phyloP scores from a whole-genome alignment of 805 yeast genomes.

The Starmerella geochares region DNA sequence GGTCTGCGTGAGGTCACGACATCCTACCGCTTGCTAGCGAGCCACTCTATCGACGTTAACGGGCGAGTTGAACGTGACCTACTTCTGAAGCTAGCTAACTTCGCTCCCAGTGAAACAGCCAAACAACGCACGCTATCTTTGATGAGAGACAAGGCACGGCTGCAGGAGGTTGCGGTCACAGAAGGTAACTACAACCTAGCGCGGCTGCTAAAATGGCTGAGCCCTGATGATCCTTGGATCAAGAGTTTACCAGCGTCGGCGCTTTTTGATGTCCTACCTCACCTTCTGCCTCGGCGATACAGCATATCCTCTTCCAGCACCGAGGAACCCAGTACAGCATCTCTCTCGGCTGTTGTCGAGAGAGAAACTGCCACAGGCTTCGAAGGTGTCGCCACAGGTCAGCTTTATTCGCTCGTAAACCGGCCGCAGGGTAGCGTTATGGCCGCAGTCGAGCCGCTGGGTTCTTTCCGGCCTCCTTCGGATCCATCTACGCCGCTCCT shows the following conservation, averaged over 20 bases:
- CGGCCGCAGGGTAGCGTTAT: not conserved
- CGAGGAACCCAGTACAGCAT: conserved; percentile 55
- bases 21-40: conserved; percentile 58
- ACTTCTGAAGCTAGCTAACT: conserved; percentile 51
- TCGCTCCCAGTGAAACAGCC: conserved; percentile 50
- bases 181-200: conserved; percentile 30
- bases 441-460: conserved; percentile 43
- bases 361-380: conserved; percentile 11
- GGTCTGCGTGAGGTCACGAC: conserved; percentile 42
- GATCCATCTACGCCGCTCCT: conserved; percentile 62
- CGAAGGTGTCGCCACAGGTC: conserved; percentile 23
- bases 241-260: conserved; percentile 54
- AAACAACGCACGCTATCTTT: conserved; percentile 37
- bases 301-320: conserved; percentile 73
- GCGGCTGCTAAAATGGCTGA: conserved; percentile 49
- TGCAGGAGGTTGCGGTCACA: conserved; percentile 24
- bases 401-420: conserved; percentile 6
- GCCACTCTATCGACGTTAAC: conserved; percentile 65
- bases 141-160: conserved; percentile 46
- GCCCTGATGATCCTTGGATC: conserved; percentile 52
- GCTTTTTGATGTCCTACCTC: conserved; percentile 56
- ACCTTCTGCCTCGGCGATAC: conserved; percentile 70
- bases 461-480: conserved; percentile 68
- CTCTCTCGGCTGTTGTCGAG: conserved; percentile 74
- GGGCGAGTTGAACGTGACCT: conserved; percentile 74